Evolutionary conservation across 148 eudicot genomes (phyloP).

Genomic region (Diospyros kaki): DNA sequence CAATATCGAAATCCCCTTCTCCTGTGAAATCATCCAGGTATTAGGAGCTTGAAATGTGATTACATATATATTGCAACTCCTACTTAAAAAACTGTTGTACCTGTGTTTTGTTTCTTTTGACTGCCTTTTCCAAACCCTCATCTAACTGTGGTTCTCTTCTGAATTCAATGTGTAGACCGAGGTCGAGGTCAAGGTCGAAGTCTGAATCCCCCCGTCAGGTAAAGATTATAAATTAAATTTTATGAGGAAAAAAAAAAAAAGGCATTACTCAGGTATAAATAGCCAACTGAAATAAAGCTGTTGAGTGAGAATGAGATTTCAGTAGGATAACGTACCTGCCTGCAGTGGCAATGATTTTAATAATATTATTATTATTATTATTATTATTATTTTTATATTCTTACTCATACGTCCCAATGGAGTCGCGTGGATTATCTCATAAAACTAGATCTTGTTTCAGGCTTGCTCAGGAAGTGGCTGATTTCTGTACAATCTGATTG

Average conservation of each 20-base stretch:
- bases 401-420: neutral
- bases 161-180: slow-evolving; percentile 18
- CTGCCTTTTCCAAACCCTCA: neutral
- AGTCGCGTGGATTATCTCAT: neutral
- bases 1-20: slow-evolving; percentile 70
- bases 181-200: slow-evolving; percentile 15
- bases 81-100: neutral
- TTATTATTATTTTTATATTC: neutral
- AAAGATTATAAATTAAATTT: slow-evolving; percentile 3
- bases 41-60: neutral
- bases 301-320: neutral
- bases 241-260: neutral
- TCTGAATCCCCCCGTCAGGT: slow-evolving; percentile 26
- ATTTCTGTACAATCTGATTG: neutral
- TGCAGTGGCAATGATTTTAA: too few species aligned
- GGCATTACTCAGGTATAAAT: neutral
- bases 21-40: slow-evolving; percentile 80
- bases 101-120: neutral
- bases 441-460: slow-evolving; percentile 8
- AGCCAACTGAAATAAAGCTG: neutral
- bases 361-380: neutral
- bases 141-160: neutral
- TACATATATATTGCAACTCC: too few species aligned
- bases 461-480: slow-evolving; percentile 12
- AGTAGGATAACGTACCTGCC: neutral